Base-by-base conservation (phyloP, 441 rosid species). In the Populus hybrid region DNA sequence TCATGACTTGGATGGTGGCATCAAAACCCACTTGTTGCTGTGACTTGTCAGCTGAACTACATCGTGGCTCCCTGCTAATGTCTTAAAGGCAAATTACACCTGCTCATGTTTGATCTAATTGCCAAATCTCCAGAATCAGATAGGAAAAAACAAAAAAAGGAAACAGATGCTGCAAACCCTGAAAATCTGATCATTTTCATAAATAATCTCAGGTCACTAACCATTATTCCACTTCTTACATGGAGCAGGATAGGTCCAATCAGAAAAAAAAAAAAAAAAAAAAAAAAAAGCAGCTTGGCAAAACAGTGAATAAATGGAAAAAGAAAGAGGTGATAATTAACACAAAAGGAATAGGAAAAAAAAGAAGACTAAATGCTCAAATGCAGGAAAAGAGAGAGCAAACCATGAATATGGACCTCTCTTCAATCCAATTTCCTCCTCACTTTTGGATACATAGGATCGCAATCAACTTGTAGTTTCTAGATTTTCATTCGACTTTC, bases 401-500 rank as follows among this genome's bases (percentile, higher is more conserved):
- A 66, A 64, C 63, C 53, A 75, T 67, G 74, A 75, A 61, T 35
- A 20, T 64, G 12, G 56, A 38, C 45, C 71, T 28, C 64, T 68
- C 63, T 26, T 63, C 33, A 36, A 50, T 42, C 33, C 67, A 7
- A 33, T 18, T 72, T 63, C 69, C 36, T 24, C 67, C 76, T 26
- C 28, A 7, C 66, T 38, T 29, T 21, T 20, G 21, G 76, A 26
- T 66, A 16, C 31, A 10, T 23, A 64, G 35, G 42, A 11, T 35
- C 31, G 56, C 24, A 61, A 20, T 24, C 11, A 61, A 38, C 67
- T 53, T 20, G 8, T 4, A 33, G 26, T 24, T 50, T 11, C 66
- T 74, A 12, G 35, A 66, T 31, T 72, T 77, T 68, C 68, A 70
- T 73, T 68, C 42, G 50, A 6, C 53, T 20, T 64, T 75, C 78